phyloP scores from a whole-genome alignment of 2,329 filamentous ascomycete species.

The Claviceps humidiphila region DNA sequence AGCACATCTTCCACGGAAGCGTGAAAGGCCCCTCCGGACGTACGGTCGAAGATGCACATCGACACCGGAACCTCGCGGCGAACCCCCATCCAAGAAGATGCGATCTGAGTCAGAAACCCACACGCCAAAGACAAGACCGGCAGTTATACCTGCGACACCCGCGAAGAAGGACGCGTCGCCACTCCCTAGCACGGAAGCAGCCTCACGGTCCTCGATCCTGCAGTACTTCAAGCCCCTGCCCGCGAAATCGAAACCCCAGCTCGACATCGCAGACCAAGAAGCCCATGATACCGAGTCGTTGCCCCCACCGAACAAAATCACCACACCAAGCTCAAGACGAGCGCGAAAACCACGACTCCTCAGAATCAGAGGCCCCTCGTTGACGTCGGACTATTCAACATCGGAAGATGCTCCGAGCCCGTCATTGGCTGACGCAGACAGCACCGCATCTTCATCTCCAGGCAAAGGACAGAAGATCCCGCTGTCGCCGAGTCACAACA shows the following conservation, averaged over 20 bases:
- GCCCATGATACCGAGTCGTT: slow-evolving; percentile 6
- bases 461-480: neutral
- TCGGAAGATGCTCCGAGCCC: slow-evolving; percentile 1
- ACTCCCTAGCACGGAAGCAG: neutral
- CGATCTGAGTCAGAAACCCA: slow-evolving; percentile 4
- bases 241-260: neutral
- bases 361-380: slow-evolving; percentile 14
- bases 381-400: slow-evolving; percentile 5
- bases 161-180: neutral
- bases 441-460: neutral
- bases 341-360: slow-evolving; percentile 16
- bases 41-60: slow-evolving; percentile 23
- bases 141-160: neutral
- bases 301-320: slow-evolving; percentile 7
- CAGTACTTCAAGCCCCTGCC: slow-evolving; percentile 27
- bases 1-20: slow-evolving; percentile 13
- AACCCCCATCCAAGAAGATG: slow-evolving; percentile 16
- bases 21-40: slow-evolving; percentile 24
- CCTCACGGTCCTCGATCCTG: slow-evolving; percentile 21
- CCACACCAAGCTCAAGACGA: slow-evolving; percentile 2
- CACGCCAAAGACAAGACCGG: neutral
- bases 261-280: neutral
- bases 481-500: neutral
- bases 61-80: slow-evolving; percentile 12
- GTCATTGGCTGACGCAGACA: neutral